These are phyloP conservation scores for Sutorius eximius DNA, from an alignment of 1,284 basidiomycete genomes.

Conservation along the genomic window DNA sequence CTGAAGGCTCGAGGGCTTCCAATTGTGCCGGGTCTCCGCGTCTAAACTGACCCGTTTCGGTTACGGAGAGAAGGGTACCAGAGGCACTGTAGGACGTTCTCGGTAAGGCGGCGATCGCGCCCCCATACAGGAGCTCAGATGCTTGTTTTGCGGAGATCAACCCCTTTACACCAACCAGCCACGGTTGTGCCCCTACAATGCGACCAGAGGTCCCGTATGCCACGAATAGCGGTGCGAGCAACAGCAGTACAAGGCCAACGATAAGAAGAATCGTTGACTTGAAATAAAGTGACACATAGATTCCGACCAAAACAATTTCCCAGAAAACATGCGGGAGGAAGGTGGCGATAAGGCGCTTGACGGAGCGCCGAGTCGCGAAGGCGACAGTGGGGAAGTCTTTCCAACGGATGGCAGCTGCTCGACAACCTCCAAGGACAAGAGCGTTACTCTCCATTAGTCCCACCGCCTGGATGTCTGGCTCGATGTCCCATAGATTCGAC, in stretches of 20 bases:
- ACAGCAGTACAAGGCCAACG: constrained; percentile 15
- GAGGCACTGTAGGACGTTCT: constrained; percentile 23
- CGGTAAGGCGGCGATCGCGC: constrained; percentile 9
- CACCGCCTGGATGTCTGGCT: constrained; percentile 25
- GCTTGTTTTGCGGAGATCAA: constrained; percentile 28
- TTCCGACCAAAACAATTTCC: constrained; percentile 1
- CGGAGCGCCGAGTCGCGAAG: constrained; percentile 20
- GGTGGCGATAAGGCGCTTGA: constrained; percentile 14
- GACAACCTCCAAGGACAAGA: constrained; percentile 32
- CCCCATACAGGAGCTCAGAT: constrained; percentile 20
- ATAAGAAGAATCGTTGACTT: neutral
- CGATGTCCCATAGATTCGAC: constrained; percentile 29
- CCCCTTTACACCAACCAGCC: constrained; percentile 29
- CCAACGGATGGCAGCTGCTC: constrained; percentile 26
- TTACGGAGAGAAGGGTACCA: constrained; percentile 18
- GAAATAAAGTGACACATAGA: neutral
- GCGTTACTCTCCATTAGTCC: constrained; percentile 23
- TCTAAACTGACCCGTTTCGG: constrained; percentile 13
- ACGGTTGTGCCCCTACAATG: constrained; percentile 23
- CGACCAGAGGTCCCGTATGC: constrained; percentile 26
- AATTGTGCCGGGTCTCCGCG: constrained; percentile 19
- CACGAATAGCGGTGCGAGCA: constrained; percentile 16
- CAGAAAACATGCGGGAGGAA: constrained; percentile 13
- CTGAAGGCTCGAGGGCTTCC: neutral
- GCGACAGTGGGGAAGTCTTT: constrained; percentile 27